Conservation (phyloP, 2,329 filamentous ascomycete species). For the Fusarium tupiense region DNA sequence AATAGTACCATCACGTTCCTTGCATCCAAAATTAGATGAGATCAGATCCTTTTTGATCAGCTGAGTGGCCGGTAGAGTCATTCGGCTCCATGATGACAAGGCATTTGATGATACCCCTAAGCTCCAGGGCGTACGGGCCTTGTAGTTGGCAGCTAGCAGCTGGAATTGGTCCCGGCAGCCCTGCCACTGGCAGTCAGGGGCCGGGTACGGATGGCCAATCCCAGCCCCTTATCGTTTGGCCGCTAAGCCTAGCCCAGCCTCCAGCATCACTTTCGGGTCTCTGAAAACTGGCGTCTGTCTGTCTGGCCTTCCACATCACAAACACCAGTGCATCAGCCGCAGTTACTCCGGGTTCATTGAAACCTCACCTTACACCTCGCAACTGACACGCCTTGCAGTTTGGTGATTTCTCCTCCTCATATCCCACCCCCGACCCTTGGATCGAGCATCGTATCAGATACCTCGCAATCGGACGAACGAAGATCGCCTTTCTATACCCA, state of each 20-base stretch:
- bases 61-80: slow-evolving; percentile 33
- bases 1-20: background rate
- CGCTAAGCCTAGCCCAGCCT: slow-evolving; percentile 49
- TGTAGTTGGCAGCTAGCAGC: slow-evolving; percentile 28
- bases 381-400: slow-evolving; percentile 34
- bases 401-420: slow-evolving; percentile 26
- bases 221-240: slow-evolving; percentile 14
- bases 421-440: slow-evolving; percentile 23
- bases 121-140: slow-evolving; percentile 12
- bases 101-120: background rate
- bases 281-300: slow-evolving; percentile 25
- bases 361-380: slow-evolving; percentile 40
- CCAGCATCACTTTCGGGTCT: slow-evolving; percentile 2
- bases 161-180: slow-evolving; percentile 14
- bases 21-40: background rate
- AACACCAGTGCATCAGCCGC: slow-evolving; percentile 40
- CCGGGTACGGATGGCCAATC: slow-evolving; percentile 2
- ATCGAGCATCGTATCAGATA: slow-evolving; percentile 13
- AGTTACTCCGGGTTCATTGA: slow-evolving; percentile 41
- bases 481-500: slow-evolving; percentile 17
- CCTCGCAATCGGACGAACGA: slow-evolving; percentile 21
- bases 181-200: slow-evolving; percentile 32
- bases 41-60: background rate
- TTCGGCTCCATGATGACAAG: slow-evolving; percentile 15
- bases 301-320: slow-evolving; percentile 43